Evolutionary conservation across 768 basidiomycete species (phyloP), one percentile per base, ranked within the genome.

Genomic region (Hortiboletus flavorubellus): DNA sequence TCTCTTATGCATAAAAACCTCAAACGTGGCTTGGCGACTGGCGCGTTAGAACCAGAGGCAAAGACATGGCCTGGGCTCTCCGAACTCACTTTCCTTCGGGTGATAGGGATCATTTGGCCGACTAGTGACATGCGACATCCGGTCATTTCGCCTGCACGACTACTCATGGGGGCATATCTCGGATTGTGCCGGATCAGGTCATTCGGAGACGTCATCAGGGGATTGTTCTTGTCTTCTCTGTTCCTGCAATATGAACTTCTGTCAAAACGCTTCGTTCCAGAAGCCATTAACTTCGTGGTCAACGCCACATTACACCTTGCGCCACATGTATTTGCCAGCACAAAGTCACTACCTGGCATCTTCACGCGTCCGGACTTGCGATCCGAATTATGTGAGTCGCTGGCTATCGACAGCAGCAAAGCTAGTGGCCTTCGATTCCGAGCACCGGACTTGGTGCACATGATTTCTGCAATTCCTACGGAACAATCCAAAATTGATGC

Each of bases 1-100:
- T 73, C 78, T 10, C 72, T 97, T 6, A 97, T 98, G 93, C 86
- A 98, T 70, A 94, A 93, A 76, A 97, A 98, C 68, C 81, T 98
- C 51, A 83, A 83, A 48, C 85, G 85, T 9, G 95, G 94, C 8
- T 75, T 99, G 16, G 80, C 86, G 3, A 78, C 78, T 8, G 92
- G 91, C 1, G 75, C 90, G 0, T 73, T 82, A 14, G 73, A 80
- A 26, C 69, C 69, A 0, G 76, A 81, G 9, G 78, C 91, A 4
- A 90, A 83, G 73, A 98, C 93, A 0, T 98, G 92, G 87, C 96
- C 97, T 7, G 87, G 89, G 30, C 69, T 85, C 4, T 73, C 92
- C 5, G 97, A 99, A 69, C 77, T 99, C 18, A 76, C 81, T 0
- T 76, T 99, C 3, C 75, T 98, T 31, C 85, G 94, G 23, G 69